Percentiles rank a stretch among this genome's conserved stretches.
These are phyloP conservation scores for Cyphellophora europaea DNA, from an alignment of 2,329 filamentous ascomycete genomes.

Conservation along the genomic window DNA sequence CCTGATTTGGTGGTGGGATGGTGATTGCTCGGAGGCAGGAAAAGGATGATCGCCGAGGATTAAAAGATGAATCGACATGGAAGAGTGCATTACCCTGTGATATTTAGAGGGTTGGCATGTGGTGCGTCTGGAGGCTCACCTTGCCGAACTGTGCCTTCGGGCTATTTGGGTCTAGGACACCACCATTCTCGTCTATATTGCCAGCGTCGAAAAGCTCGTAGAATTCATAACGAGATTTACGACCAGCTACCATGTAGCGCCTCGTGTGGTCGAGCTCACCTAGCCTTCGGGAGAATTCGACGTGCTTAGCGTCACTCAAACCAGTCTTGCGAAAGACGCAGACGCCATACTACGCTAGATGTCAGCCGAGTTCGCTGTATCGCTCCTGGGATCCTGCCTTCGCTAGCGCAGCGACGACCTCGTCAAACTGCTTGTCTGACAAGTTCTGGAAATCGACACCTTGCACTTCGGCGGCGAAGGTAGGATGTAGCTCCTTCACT, in stretches of 20 bases:
- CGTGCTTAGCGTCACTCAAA: too few relatives aligned
- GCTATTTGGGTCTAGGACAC: conserved; percentile 30
- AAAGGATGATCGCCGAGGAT: conserved; percentile 43
- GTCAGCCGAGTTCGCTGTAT: conserved; percentile 38
- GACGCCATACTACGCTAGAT: too few relatives aligned
- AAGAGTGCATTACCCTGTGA: conserved; percentile 40
- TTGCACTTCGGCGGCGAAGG: conserved; percentile 28
- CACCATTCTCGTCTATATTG: conserved; percentile 43
- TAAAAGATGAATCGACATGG: conserved; percentile 48
- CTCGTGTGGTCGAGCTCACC: too few relatives aligned
- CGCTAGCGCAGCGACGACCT: conserved; percentile 26
- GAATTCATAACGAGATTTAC: too few relatives aligned
- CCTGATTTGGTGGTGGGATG: conserved; percentile 38
- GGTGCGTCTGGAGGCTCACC: conserved; percentile 20
- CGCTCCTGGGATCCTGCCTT: too few relatives aligned
- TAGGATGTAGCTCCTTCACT: conserved; percentile 27
- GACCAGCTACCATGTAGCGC: too few relatives aligned
- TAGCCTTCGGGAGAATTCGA: too few relatives aligned
- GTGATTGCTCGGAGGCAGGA: conserved; percentile 42
- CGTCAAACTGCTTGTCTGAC: conserved; percentile 24
- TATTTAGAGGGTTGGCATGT: neutral
- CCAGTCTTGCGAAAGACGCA: too few relatives aligned
- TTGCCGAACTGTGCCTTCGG: conserved; percentile 33
- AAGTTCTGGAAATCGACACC: conserved; percentile 27
- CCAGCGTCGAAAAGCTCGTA: conserved; percentile 49